These are phyloP conservation scores for Gaeumannomyces sp. DNA, from an alignment of 2,329 filamentous ascomycete species.

Conservation along the genomic window DNA sequence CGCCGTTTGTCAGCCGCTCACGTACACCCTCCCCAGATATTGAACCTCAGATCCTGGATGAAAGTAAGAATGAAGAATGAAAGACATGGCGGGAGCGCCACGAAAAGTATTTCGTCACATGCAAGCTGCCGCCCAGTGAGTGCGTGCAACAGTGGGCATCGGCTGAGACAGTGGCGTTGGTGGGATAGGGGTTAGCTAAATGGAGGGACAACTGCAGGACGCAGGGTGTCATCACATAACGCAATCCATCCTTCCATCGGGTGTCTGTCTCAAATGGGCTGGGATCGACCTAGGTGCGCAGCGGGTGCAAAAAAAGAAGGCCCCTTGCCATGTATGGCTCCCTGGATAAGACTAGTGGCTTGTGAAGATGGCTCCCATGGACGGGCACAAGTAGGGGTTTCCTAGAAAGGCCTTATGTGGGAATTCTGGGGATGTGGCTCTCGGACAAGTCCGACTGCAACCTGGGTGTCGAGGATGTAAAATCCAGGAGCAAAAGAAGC, in stretches of 20 bases:
- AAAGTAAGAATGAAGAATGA: too few relatives aligned
- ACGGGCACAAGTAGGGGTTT: not conserved
- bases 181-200: not conserved
- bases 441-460: slow-evolving; percentile 8
- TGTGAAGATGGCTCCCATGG: not conserved
- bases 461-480: not conserved
- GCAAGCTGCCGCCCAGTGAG: too few relatives aligned
- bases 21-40: too few relatives aligned
- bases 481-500: not conserved
- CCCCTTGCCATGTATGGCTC: too few relatives aligned
- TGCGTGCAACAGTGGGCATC: not conserved
- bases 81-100: too few relatives aligned
- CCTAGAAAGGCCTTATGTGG: too few relatives aligned
- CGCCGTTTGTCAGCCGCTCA: too few relatives aligned
- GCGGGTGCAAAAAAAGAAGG: too few relatives aligned
- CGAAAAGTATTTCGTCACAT: too few relatives aligned
- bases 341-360: too few relatives aligned
- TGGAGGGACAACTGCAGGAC: not conserved
- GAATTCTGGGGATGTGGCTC: not conserved
- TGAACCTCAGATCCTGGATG: too few relatives aligned
- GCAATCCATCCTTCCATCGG: not conserved
- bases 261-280: not conserved
- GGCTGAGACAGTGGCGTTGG: too few relatives aligned
- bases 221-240: not conserved
- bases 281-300: not conserved